Evolutionary conservation across 1,284 basidiomycete genomes (phyloP).

Genomic region (Somion occarium): DNA sequence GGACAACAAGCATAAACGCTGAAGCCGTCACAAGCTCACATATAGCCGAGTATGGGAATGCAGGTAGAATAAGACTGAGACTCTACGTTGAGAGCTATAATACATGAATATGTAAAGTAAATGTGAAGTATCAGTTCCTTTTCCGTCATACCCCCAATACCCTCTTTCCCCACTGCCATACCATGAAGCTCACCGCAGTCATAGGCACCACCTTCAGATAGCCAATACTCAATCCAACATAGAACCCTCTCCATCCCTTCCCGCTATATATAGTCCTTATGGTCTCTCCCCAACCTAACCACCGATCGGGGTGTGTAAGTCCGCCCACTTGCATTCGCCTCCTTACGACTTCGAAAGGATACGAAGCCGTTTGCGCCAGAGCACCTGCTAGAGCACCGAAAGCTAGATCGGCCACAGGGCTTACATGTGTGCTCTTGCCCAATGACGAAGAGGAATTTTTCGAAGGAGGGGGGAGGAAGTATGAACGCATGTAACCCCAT

Average conservation of each 20-base stretch:
- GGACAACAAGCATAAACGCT: neutral
- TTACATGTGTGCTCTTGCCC: slow-evolving; percentile 34
- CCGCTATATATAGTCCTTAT: slow-evolving; percentile 62
- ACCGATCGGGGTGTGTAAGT: slow-evolving; percentile 68
- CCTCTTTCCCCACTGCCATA: slow-evolving; percentile 72
- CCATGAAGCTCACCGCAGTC: slow-evolving; percentile 81
- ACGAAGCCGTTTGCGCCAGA: slow-evolving; percentile 86
- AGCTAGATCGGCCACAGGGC: slow-evolving; percentile 54
- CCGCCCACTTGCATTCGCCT: slow-evolving; percentile 97
- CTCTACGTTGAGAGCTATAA: too few species aligned
- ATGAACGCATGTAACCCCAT: slow-evolving; percentile 80
- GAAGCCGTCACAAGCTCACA: too few species aligned
- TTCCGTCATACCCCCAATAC: slow-evolving; percentile 48
- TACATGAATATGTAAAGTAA: neutral
- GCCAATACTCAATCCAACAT: slow-evolving; percentile 90
- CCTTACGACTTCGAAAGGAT: slow-evolving; percentile 94
- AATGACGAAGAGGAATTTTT: slow-evolving; percentile 31
- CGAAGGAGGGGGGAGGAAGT: slow-evolving; percentile 41
- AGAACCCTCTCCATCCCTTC: slow-evolving; percentile 86
- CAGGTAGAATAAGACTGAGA: too few species aligned
- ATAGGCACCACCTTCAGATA: slow-evolving; percentile 97
- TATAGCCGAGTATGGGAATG: too few species aligned
- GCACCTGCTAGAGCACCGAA: slow-evolving; percentile 93
- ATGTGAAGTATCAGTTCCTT: too few species aligned
- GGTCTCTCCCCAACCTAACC: slow-evolving; percentile 81